These are phyloP conservation scores for Suhomyces tanzawaensis DNA, from an alignment of 805 yeast genomes.

Conservation along the genomic window DNA sequence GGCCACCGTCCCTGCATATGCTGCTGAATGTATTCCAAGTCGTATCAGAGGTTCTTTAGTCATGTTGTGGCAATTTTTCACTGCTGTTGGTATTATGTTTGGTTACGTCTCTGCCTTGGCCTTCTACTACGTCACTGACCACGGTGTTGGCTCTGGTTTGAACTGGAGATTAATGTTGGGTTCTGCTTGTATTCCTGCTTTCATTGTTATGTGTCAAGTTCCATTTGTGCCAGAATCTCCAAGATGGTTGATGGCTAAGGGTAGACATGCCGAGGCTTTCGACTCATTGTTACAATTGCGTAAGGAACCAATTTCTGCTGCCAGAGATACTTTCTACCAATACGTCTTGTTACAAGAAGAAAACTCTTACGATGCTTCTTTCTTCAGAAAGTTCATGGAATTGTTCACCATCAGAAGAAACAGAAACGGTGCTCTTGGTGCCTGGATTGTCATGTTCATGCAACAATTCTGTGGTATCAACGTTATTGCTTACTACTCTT, in stretches of 20 bases:
- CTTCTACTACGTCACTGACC: conserved; percentile 51
- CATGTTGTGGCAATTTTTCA: conserved; percentile 72
- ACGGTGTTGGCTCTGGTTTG: conserved; percentile 43
- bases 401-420: conserved; percentile 73
- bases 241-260: conserved; percentile 61
- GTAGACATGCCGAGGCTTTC: conserved; percentile 48
- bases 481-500: conserved; percentile 82
- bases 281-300: conserved; percentile 49
- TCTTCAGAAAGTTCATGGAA: conserved; percentile 48
- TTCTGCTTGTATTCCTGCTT: conserved; percentile 55
- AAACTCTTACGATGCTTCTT: conserved; percentile 46
- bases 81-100: conserved; percentile 71
- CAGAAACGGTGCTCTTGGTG: conserved; percentile 77
- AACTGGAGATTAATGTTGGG: conserved; percentile 70
- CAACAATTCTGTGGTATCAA: conserved; percentile 91
- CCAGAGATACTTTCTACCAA: conserved; percentile 63
- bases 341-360: conserved; percentile 60
- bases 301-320: conserved; percentile 50
- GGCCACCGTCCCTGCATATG: conserved; percentile 65
- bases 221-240: conserved; percentile 68
- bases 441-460: conserved; percentile 83
- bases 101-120: conserved; percentile 62
- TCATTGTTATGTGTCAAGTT: conserved; percentile 49
- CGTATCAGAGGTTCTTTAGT: conserved; percentile 61
- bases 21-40: conserved; percentile 62